Conservation (phyloP, 306 rosid genomes). For the Trifolium subterraneum region DNA sequence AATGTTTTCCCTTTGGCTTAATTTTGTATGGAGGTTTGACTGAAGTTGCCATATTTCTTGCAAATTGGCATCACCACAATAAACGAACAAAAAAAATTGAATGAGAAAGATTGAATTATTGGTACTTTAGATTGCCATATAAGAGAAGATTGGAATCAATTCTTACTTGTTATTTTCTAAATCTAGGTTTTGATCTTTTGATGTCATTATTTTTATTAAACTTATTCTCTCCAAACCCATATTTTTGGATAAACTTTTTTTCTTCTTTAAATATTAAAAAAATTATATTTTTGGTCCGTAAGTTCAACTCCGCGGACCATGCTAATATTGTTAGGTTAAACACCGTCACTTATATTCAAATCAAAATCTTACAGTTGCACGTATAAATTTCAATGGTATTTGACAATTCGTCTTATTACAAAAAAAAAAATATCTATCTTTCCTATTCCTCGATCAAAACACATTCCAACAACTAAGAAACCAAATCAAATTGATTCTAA, state of each 20-base stretch:
- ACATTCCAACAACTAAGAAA: not conserved
- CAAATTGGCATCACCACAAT: constrained; percentile 36
- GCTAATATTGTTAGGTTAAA: too few relatives aligned
- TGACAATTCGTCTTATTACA: too few relatives aligned
- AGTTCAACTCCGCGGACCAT: too few relatives aligned
- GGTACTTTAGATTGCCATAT: constrained; percentile 20
- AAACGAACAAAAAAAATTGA: too few relatives aligned
- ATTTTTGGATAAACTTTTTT: not conserved
- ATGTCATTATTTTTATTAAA: too few relatives aligned
- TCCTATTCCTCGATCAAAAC: not conserved
- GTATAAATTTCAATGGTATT: too few relatives aligned
- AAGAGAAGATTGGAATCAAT: constrained; percentile 56
- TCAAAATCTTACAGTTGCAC: too few relatives aligned
- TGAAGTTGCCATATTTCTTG: constrained; percentile 68
- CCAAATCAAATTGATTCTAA: not conserved
- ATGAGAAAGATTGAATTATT: constrained; percentile 5
- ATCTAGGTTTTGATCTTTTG: not conserved
- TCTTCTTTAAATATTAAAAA: too few relatives aligned
- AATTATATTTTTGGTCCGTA: too few relatives aligned
- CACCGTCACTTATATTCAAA: too few relatives aligned
- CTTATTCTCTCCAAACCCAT: not conserved
- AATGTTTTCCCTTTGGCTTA: constrained; percentile 71
- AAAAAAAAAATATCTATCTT: too few relatives aligned
- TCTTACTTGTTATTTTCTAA: not conserved
- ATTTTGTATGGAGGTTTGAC: constrained; percentile 72